Percentiles rank a stretch among this genome's conserved stretches.
Evolutionary conservation across 495 filamentous ascomycete species (phyloP).

Genomic region (Daldinia grandis): DNA sequence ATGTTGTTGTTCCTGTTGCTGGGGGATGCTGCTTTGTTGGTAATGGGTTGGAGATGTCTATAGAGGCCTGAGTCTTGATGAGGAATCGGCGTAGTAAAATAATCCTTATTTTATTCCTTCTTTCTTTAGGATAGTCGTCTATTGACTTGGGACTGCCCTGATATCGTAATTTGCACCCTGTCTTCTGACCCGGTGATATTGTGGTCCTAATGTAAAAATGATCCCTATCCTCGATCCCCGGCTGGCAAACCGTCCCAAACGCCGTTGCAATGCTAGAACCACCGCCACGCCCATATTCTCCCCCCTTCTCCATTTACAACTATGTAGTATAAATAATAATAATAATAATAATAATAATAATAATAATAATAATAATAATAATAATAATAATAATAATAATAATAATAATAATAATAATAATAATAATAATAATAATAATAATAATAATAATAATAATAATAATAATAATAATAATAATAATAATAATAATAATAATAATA

Average conservation of each 20-base stretch:
- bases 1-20: neutral
- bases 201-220: neutral
- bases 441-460: no score
- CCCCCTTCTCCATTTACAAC: no score
- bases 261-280: slow-evolving; percentile 42
- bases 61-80: neutral
- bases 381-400: no score
- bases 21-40: slow-evolving; percentile 3
- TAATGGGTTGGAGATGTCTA: neutral
- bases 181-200: slow-evolving; percentile 12
- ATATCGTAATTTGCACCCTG: slow-evolving; percentile 5
- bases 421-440: no score
- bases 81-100: slow-evolving; percentile 16
- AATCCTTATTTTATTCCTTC: neutral
- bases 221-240: slow-evolving; percentile 2
- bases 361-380: no score
- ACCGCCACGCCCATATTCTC: neutral
- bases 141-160: slow-evolving; percentile 3
- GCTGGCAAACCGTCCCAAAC: slow-evolving; percentile 30
- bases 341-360: no score
- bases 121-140: neutral
- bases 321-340: no score
- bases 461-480: no score
- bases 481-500: no score
- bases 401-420: no score